Evolutionary conservation across 1,284 basidiomycete genomes (phyloP), one percentile per base, ranked within the genome.

Genomic region (Farysia itapuensis): DNA sequence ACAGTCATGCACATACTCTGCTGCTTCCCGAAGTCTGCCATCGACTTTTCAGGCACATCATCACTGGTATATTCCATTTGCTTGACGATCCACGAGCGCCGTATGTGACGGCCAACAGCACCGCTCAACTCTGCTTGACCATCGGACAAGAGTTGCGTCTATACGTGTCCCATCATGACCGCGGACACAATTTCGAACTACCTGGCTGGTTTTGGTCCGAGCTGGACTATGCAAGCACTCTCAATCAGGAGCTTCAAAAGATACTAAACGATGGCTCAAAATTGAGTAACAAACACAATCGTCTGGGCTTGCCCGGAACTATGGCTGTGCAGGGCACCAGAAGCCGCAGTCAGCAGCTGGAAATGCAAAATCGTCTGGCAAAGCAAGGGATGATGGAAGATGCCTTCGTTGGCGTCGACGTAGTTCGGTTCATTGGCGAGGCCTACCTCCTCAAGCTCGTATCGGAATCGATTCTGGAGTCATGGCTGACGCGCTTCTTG

Each of bases 401-500:
- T 20, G 34, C 23, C 11, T 64, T 64, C 22, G 43, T 45, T 8
- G 19, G 31, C 22, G 39, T 49, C 18, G 31, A 50, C 9, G 43
- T 44, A 28, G 40, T 64, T 23, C 31, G 49, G 19, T 50, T 53
- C 18, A 23, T 64, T 14, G 60, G 60, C 30, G 49, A 66, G 41
- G 41, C 70, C 22, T 58, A 52, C 26, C 20, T n/a, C 12, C 18
- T 35, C 8, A 24, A 26, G 8, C 18, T 16, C 15, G n/a, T 46
- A 24, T 24, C 15, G n/a, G 16, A 33, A 2, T 8, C 14, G 3
- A 32, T 47, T 13, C 20, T 60, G 4, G n/a, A 23, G 1, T 35
- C 34, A 5, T 71, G 68, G 68, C 42, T 71, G 14, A 43, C 61
- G n/a, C 64, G 68, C 21, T 57, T 70, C 15, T 50, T 71, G n/a